Base-by-base conservation (phyloP, 257 asterid species). In the Solanum habrochaites region DNA sequence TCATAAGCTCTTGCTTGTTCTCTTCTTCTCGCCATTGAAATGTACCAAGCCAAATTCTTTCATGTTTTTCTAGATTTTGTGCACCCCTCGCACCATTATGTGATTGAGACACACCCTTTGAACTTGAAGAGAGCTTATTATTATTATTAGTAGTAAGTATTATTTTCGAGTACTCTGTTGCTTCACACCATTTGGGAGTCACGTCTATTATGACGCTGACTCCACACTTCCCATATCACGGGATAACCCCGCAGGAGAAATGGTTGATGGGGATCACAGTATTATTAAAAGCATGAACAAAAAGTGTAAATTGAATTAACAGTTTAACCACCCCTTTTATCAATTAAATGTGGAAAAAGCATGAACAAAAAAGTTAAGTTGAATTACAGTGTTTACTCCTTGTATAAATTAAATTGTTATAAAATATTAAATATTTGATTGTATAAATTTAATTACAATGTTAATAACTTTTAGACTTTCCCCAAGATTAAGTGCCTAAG, bases 41-140 rank as follows among this genome's bases (percentile, higher is more conserved):
- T 10, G 96, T 94, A 5, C 97, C 96, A 1, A 93, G 70, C 95
- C 96, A 93, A 14, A 93, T 94, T 32, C 96, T 16, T 31, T 94
- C 98, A 87, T 95, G 98, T 86, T 94, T 97, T 67, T 94, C 98
- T 94, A 95, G 86, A 96, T 96, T 91, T 91, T 96, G 99, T 0
- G 98, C 98, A 5, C 98, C 99, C 99, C 99, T 75, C 98, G 73
- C n/a, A 11, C 99, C 99, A 64, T 96, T 96, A n/a, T n/a, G n/a
- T 2, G 99, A 98, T 90, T 96, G 99, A 4, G 11, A 96, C 99
- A 96, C 98, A 43, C 98, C 98, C 98, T 91, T 96, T 96, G 92
- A 89, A 96, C 74, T 89, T 87, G 98, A 96, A 0, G 95, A 98
- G 4, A 96, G 92, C 88, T 95, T 96, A 32, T 93, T 83, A 15